Base-by-base conservation (phyloP, 2,329 filamentous ascomycete genomes). In the Lachnellula cervina region DNA sequence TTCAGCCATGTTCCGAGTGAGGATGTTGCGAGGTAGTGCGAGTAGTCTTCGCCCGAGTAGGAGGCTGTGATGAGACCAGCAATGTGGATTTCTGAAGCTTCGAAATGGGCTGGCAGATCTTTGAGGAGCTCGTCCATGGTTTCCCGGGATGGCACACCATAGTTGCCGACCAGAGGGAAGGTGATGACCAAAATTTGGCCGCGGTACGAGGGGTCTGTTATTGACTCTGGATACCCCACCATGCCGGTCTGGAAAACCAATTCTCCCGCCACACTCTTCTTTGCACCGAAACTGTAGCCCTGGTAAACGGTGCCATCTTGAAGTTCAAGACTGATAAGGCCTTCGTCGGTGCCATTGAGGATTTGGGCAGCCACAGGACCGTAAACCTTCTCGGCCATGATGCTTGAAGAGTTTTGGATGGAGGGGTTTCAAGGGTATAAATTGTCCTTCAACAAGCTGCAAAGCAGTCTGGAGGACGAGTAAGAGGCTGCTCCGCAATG, bases 191-290 rank as follows among this genome's bases (percentile, higher is more conserved):
- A 82, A 66, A 99, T 96, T 77, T 99, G 93, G 60, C 89, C 89
- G 49, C 88, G 87, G 75, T 94, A 93, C 49, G 89, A 93, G 64
- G 89, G 89, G 70, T 94, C 89, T 59, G 89, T 93, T 66, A 94
- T 81, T 48, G 88, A 95, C 79, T 99, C 94, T 43, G 94, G 92
- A 73, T 99, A 99, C 70, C 94, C 94, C 66, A 97, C 94, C 92
- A 97, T 96, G 74, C 94, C 94, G 56, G 94, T 99, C 81, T 97
- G 93, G 79, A 99, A 99, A 76, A 99, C 94, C 72, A 99, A 81
- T 80, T 99, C 94, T 73, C 94, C 94, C 64, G 93, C 89, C 69
- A 95, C 85, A 77, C 90, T 96, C 82, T 92, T 96, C 70, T 90
- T 81, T 62, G 93, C 92, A 74, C 94, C 94, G 72, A 99, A 99